Base-by-base conservation (phyloP, 495 filamentous ascomycete genomes). In the Poronia punctata region DNA sequence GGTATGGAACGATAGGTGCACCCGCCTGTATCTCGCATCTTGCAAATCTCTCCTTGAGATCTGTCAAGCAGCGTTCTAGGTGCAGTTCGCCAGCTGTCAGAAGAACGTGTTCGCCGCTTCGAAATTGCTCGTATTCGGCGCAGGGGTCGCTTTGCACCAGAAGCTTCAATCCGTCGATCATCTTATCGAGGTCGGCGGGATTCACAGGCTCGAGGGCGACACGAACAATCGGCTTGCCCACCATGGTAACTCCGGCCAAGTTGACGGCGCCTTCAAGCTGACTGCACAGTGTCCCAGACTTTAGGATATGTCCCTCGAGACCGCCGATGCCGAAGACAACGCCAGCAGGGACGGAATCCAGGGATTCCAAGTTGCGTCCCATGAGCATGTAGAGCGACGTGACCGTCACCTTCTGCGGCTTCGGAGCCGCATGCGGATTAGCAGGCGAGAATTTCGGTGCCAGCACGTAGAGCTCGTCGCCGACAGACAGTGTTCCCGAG, bases 301-400 rank as follows among this genome's bases (percentile, higher is more conserved):
- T 99, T 30, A 99, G 67, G 14, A 99, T 81, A 44, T 86, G 77
- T 18, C 90, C 92, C 47, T 88, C 88, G 7, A 99, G 74, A 14
- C 92, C 92, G 12, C 79, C 86, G 23, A 99, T 88, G n/a, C 90
- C 92, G 55, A 97, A 96, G 7, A 99, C 85, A 7, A 92, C 88
- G 20, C 92, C 92, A 15, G 92, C 90, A 3, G 92, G 88, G 0
- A 97, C 88, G 0, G 84, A 84, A 28, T 75, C 67, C 3, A 99
- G 76, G 0, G 82, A 72, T 52, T 97, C 92, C 1, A 99, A 72
- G 45, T 83, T 80, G 28, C 88, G 75, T 23, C 92, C 92, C 92
- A 99, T 99, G 34, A 99, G 73, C 46, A 97, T 82, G 63, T 99
- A 99, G 14, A 99, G 68, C 4, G 86, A 84, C 19, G 80, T 89